Evolutionary conservation across 805 yeast genomes (phyloP).

Genomic region (Wickerhamiella siamensis): DNA sequence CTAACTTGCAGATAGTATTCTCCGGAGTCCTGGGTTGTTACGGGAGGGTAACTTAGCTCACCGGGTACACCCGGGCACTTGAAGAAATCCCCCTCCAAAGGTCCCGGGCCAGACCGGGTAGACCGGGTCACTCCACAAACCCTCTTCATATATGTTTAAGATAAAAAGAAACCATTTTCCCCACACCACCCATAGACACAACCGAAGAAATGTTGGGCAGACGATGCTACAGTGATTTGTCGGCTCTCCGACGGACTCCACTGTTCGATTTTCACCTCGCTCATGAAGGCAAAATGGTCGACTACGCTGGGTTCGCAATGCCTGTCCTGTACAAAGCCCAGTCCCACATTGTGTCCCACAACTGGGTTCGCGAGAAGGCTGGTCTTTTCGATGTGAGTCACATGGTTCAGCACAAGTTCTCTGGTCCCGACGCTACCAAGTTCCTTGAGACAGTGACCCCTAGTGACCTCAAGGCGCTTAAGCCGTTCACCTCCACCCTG

Average conservation of each 20-base stretch:
- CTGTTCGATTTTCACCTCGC: conserved; percentile 64
- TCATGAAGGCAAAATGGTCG: conserved; percentile 81
- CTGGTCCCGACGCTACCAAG: conserved; percentile 51
- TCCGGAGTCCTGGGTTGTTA: too few species aligned
- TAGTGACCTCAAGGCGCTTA: conserved; percentile 50
- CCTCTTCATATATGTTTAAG: too few species aligned
- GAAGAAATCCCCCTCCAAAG: not conserved
- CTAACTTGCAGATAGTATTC: too few species aligned
- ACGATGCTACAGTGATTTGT: not conserved
- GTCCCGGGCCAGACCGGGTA: not conserved
- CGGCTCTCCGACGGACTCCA: conserved; percentile 40
- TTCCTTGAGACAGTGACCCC: conserved; percentile 81
- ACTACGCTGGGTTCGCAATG: conserved; percentile 94
- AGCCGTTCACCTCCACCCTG: conserved; percentile 50
- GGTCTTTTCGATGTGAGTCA: conserved; percentile 96
- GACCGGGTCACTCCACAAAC: not conserved
- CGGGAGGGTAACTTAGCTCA: too few species aligned
- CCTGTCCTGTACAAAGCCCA: conserved; percentile 81
- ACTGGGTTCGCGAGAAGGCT: conserved; percentile 78
- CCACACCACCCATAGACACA: too few species aligned
- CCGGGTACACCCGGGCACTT: not conserved
- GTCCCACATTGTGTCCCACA: conserved; percentile 81
- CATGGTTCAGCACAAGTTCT: conserved; percentile 80
- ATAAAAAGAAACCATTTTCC: too few species aligned
- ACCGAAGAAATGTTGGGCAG: not conserved